Evolutionary conservation across 495 filamentous ascomycete species (phyloP).

Genomic region (Tuber umbilicatum): DNA sequence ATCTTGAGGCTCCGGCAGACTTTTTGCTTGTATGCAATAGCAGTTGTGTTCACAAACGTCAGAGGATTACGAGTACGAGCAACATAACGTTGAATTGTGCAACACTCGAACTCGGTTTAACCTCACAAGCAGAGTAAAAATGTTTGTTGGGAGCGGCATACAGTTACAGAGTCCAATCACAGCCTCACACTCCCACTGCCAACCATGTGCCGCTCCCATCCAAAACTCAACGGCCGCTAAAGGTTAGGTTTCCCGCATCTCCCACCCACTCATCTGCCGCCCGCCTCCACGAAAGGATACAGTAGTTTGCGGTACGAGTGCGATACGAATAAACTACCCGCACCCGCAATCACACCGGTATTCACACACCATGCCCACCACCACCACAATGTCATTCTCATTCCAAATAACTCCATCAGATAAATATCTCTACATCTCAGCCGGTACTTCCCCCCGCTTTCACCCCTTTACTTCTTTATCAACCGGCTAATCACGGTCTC

Average conservation of each 20-base stretch:
- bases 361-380: neutral
- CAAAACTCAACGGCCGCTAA: neutral
- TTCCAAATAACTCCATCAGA: neutral
- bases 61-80: neutral
- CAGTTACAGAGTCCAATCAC: neutral
- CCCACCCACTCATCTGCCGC: no score
- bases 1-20: no score
- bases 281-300: neutral
- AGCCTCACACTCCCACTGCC: neutral
- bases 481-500: neutral
- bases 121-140: neutral
- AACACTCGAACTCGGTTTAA: neutral
- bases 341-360: neutral
- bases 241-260: neutral
- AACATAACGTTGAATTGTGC: no score
- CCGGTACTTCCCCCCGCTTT: slow-evolving; percentile 1
- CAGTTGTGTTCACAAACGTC: no score
- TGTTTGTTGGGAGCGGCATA: no score
- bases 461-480: neutral
- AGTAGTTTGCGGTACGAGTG: no score
- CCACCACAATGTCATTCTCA: neutral
- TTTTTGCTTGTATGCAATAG: no score
- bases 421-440: slow-evolving; percentile 20
- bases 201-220: neutral
- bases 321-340: neutral